Evolutionary conservation across 176 grass and related monocot species (phyloP).

Genomic region (Triticum timopheevii): DNA sequence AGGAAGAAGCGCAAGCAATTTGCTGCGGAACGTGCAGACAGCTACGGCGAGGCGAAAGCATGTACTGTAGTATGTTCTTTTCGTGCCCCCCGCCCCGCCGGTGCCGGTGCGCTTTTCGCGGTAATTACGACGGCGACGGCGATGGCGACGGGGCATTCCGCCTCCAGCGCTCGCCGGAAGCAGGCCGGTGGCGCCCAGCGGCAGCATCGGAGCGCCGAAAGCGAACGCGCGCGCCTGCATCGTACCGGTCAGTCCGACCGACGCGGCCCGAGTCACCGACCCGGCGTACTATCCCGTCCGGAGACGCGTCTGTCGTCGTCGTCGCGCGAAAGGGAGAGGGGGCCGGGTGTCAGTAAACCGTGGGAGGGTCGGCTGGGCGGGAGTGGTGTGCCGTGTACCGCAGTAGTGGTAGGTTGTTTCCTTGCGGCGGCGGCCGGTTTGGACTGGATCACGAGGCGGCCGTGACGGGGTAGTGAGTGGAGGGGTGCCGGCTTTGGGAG

Average conservation of each 20-base stretch:
- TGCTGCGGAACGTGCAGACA: constrained; percentile 32
- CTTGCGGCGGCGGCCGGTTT: background rate
- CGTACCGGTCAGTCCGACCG: background rate
- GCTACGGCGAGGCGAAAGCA: background rate
- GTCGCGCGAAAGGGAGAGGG: background rate
- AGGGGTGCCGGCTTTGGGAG: background rate
- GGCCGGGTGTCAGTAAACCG: constrained; percentile 24
- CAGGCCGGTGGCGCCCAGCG: background rate
- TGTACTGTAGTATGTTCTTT: background rate
- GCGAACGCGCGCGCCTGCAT: constrained; percentile 5
- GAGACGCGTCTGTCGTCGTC: background rate
- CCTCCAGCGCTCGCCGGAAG: background rate
- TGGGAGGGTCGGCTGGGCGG: constrained; percentile 12
- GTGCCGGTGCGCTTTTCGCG: constrained; percentile 14
- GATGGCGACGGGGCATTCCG: constrained; percentile 6
- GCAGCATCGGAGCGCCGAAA: background rate
- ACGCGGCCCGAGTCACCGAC: background rate
- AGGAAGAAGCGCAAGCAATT: background rate
- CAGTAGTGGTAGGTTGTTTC: background rate
- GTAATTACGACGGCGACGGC: constrained; percentile 25
- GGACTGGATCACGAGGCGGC: constrained; percentile 26
- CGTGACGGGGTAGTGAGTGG: background rate
- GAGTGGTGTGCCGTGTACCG: background rate
- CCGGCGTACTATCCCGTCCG: background rate
- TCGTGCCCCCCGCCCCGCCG: background rate